These are phyloP conservation scores for Sporisorium sorghi DNA, from an alignment of 1,284 basidiomycete species.

Conservation along the genomic window DNA sequence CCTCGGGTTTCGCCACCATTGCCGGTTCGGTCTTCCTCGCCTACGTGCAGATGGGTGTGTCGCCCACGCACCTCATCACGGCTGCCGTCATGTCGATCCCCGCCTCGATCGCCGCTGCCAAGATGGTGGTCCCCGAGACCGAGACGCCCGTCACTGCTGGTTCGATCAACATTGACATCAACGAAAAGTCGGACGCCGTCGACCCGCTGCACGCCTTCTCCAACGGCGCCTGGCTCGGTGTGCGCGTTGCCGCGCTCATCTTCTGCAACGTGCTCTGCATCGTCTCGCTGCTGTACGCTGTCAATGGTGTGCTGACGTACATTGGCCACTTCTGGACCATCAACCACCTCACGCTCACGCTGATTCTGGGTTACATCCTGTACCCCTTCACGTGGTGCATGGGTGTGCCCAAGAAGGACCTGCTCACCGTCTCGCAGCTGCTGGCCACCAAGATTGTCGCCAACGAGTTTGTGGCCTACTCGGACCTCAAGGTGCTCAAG, in stretches of 20 bases:
- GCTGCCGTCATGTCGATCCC: constrained; percentile 95
- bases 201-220: constrained; percentile 86
- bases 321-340: constrained; percentile 87
- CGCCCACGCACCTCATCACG: constrained; percentile 82
- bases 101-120: constrained; percentile 89
- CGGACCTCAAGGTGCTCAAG: constrained; percentile 61
- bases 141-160: constrained; percentile 88
- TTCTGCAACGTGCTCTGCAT: constrained; percentile 82
- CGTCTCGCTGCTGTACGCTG: constrained; percentile 78
- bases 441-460: constrained; percentile 87
- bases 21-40: constrained; percentile 87
- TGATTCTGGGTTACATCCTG: constrained; percentile 83
- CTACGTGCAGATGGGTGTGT: constrained; percentile 84
- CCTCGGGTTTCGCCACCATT: constrained; percentile 85
- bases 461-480: constrained; percentile 83
- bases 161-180: constrained; percentile 80
- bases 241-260: constrained; percentile 86
- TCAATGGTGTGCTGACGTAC: constrained; percentile 89
- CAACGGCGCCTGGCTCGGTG: constrained; percentile 85
- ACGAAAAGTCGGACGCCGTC: constrained; percentile 73
- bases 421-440: constrained; percentile 72
- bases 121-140: constrained; percentile 83
- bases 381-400: constrained; percentile 80
- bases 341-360: constrained; percentile 80
- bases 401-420: constrained; percentile 71